These are phyloP conservation scores for Rhodomyrtus tomentosa DNA, from an alignment of 345 rosid species.

Conservation along the genomic window DNA sequence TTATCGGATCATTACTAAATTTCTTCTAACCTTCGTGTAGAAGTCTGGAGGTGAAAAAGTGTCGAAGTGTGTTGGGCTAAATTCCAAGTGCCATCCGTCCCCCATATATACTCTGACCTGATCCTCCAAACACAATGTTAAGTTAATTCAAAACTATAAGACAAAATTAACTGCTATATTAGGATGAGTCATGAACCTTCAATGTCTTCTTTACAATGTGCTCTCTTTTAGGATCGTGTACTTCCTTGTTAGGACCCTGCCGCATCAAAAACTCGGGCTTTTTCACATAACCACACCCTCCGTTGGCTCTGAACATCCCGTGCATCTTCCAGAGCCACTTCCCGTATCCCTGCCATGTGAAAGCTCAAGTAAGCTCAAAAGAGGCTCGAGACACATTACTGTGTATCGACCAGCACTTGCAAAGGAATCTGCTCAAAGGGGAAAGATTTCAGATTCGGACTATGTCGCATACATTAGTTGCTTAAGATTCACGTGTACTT, in stretches of 20 bases:
- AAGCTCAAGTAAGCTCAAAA: not conserved
- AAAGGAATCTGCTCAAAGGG: not conserved
- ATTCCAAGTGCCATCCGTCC: conserved; percentile 85
- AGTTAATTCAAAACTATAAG: not conserved
- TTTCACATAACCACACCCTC: conserved; percentile 84
- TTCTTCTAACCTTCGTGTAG: conserved; percentile 52
- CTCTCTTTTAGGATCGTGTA: conserved; percentile 50
- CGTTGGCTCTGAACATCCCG: conserved; percentile 90
- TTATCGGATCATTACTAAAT: not conserved
- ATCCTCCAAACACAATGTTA: not conserved
- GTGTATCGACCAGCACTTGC: not conserved
- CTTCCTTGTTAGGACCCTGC: conserved; percentile 26
- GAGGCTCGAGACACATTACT: not conserved
- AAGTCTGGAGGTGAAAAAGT: conserved; percentile 89
- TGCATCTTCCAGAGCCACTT: conserved; percentile 87
- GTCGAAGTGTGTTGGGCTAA: conserved; percentile 75
- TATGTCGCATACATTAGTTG: not conserved
- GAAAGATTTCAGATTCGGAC: not conserved
- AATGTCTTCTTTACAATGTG: conserved; percentile 38
- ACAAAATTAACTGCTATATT: not conserved
- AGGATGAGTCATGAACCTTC: conserved; percentile 20
- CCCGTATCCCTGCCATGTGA: conserved; percentile 47
- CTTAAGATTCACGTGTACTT: not conserved
- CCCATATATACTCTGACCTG: conserved; percentile 84
- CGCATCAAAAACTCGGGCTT: conserved; percentile 62